phyloP scores from a whole-genome alignment of 108 stramenopile species.

The Cyclotella choctawhatcheeana region DNA sequence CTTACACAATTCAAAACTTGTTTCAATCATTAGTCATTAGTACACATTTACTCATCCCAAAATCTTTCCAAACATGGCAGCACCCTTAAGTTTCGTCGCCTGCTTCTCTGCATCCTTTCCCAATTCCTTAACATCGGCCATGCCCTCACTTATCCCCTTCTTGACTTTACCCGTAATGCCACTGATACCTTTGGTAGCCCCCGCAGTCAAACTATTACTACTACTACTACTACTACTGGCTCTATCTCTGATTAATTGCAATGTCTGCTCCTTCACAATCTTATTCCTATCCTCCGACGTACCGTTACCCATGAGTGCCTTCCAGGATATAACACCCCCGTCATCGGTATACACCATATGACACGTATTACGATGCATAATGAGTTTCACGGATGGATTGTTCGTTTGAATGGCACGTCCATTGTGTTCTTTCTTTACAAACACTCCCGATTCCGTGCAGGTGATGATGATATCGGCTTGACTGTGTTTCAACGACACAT shows the following conservation, averaged over 20 bases:
- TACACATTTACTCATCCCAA: not conserved
- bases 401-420: conserved; percentile 41
- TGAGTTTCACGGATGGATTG: conserved; percentile 29
- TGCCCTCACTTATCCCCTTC: not conserved
- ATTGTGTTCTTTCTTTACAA: conserved; percentile 27
- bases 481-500: conserved; percentile 26
- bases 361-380: conserved; percentile 33
- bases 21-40: too few relatives aligned
- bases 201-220: not conserved
- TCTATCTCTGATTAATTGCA: conserved; percentile 32
- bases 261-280: conserved; percentile 27
- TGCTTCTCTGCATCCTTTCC: conserved; percentile 17
- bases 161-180: conserved; percentile 4
- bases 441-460: conserved; percentile 28
- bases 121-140: conserved; percentile 16
- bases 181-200: not conserved
- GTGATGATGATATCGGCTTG: conserved; percentile 40
- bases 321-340: conserved; percentile 31
- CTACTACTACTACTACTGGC: too few relatives aligned
- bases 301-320: conserved; percentile 31
- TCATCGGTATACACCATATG: conserved; percentile 46
- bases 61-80: conserved; percentile 15
- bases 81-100: conserved; percentile 12
- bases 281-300: conserved; percentile 27
- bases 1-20: too few relatives aligned